Conservation (phyloP, 306 rosid genomes). For the Vigna unguiculata region DNA sequence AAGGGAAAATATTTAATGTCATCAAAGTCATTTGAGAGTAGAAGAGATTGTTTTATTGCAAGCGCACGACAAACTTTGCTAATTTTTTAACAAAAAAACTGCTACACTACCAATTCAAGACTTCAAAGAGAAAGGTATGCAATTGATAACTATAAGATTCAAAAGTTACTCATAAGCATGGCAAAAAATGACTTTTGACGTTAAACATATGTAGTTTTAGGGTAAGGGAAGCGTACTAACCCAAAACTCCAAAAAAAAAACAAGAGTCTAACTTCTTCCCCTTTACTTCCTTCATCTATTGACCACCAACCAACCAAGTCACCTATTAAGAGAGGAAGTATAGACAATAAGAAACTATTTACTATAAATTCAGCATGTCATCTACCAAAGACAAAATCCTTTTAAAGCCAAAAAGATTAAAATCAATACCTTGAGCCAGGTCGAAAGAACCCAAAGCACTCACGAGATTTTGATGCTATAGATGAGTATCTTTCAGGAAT, state of each 20-base stretch:
- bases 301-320: conserved; percentile 99
- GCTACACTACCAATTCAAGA: conserved; percentile 6
- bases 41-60: conserved; percentile 27
- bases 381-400: conserved; percentile 22
- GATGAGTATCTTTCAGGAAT: conserved; percentile 64
- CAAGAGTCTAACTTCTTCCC: conserved; percentile 91
- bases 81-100: not conserved
- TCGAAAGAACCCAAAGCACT: conserved; percentile 73
- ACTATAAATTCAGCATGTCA: conserved; percentile 22
- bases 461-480: conserved; percentile 64
- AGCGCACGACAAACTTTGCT: conserved; percentile 5
- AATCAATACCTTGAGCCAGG: conserved; percentile 78
- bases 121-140: conserved; percentile 2
- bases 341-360: conserved; percentile 18
- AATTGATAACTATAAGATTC: not conserved
- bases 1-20: no score
- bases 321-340: conserved; percentile 54
- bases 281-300: conserved; percentile 84
- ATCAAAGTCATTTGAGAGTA: no score
- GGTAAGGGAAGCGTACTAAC: conserved; percentile 54
- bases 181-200: conserved; percentile 23
- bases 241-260: conserved; percentile 66
- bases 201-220: conserved; percentile 20
- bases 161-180: conserved; percentile 11
- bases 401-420: conserved; percentile 29